Base-by-base conservation (phyloP, 257 asterid genomes). In the Coffea canephora region DNA sequence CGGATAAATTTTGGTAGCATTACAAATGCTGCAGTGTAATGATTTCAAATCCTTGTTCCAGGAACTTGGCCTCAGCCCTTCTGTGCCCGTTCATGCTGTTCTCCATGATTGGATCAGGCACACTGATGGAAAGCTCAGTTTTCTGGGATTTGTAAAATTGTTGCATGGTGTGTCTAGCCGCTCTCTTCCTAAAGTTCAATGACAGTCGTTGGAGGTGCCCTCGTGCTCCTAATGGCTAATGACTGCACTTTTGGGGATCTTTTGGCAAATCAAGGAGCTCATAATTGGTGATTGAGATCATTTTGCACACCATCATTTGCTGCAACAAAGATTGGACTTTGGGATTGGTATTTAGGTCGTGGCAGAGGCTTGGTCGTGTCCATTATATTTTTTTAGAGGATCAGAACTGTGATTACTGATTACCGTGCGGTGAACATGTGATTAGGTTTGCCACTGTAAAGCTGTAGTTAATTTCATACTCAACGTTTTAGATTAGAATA, bases 51-150 rank as follows among this genome's bases (percentile, higher is more conserved):
- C 48, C 43, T 72, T 77, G 41, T 77, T 72, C 49, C 90, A 93
- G 98, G 98, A 94, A 88, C 98, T 94, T 75, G 96, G 98, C n/a
- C 91, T 94, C 5, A 79, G 98, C 78, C 91, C 98, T 54, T 88
- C 96, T 1, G 90, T 91, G 71, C 98, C 98, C 0, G 91, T 94
- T 78, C 97, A 94, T 65, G 92, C 96, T 57, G 98, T 94, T 74
- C 95, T 94, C 78, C 93, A 90, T 46, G 96, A 94, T 82, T 94
- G 98, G 98, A 84, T 94, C 62, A 87, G 98, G 50, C 94, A 92
- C 80, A 86, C 96, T 1, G 97, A 91, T 49, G 98, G 98, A 80
- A 94, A 94, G 84, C 97, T 91, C 21, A 94, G 98, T 83, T 92
- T 94, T 85, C 93, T 94, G 23, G 97, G 98, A 74, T 94, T 90